phyloP scores from a whole-genome alignment of 352 stramenopile genomes.

The Pythium coloratum region DNA sequence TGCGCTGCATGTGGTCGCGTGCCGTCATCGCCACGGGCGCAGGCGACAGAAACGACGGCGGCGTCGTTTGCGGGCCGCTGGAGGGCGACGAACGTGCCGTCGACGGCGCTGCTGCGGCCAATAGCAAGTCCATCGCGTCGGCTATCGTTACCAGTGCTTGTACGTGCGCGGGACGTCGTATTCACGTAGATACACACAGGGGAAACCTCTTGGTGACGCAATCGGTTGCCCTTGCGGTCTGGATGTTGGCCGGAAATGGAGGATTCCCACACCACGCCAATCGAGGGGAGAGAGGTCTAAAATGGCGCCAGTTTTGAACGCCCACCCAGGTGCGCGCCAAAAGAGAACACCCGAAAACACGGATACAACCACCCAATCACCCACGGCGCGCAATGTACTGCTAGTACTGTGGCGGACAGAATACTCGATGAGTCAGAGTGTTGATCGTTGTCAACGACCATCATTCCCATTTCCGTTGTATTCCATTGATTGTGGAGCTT shows the following conservation, averaged over 20 bases:
- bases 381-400: background rate
- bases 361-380: conserved; percentile 1
- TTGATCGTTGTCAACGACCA: too few species aligned
- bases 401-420: background rate
- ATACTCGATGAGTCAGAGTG: background rate
- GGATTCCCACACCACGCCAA: background rate
- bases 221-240: background rate
- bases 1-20: conserved; percentile 25
- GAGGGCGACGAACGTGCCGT: conserved; percentile 2
- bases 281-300: conserved; percentile 1
- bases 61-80: background rate
- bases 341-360: conserved; percentile 15
- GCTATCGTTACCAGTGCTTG: background rate
- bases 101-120: background rate
- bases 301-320: conserved; percentile 17
- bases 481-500: too few species aligned
- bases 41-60: conserved; percentile 26
- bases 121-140: background rate
- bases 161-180: background rate
- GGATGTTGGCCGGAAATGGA: background rate
- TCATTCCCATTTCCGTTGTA: too few species aligned
- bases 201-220: background rate
- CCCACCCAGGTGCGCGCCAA: conserved; percentile 17
- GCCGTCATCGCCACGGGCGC: conserved; percentile 8
- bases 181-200: conserved; percentile 6